Conservation (phyloP, 2,329 filamentous ascomycete species). For the Teratosphaeria gauchensis region DNA sequence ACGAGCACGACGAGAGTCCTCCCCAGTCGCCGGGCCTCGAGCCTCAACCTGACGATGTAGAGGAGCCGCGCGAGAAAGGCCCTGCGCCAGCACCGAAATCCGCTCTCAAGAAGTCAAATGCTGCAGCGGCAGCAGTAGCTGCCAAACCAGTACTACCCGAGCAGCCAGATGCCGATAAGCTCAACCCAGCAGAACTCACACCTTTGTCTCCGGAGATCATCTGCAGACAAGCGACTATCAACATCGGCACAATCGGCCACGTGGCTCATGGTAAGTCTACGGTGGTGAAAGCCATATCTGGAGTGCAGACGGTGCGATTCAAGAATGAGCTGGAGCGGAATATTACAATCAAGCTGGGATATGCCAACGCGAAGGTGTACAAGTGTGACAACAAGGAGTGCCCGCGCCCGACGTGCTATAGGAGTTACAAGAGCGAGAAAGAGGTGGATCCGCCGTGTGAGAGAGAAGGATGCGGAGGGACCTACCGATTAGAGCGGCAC, state of each 20-base stretch:
- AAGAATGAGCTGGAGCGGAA: slow-evolving; percentile 99
- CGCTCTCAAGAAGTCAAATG: slow-evolving; percentile 69
- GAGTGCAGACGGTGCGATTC: slow-evolving; percentile 97
- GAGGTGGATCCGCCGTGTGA: slow-evolving; percentile 95
- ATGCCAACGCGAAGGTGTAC: slow-evolving; percentile 99
- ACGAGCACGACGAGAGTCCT: slow-evolving; percentile 34
- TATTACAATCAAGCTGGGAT: slow-evolving; percentile 99
- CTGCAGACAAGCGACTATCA: slow-evolving; percentile 94
- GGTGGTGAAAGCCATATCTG: slow-evolving; percentile 97
- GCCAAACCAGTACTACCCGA: slow-evolving; percentile 63
- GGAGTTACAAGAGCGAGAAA: slow-evolving; percentile 97
- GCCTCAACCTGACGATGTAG: slow-evolving; percentile 55
- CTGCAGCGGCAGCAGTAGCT: slow-evolving; percentile 45
- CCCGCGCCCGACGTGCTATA: slow-evolving; percentile 88
- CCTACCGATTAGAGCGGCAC: slow-evolving; percentile 79
- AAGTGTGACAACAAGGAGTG: slow-evolving; percentile 90
- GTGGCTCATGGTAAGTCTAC: slow-evolving; percentile 99
- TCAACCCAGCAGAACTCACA: slow-evolving; percentile 70
- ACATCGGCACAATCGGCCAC: slow-evolving; percentile 96
- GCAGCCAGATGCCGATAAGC: slow-evolving; percentile 83
- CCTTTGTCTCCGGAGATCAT: slow-evolving; percentile 95
- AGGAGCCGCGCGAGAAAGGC: slow-evolving; percentile 53
- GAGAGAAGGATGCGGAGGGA: slow-evolving; percentile 79
- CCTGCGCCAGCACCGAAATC: slow-evolving; percentile 57
- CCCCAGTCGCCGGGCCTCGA: slow-evolving; percentile 45